Evolutionary conservation across 495 filamentous ascomycete species (phyloP), one percentile per base, ranked within the genome.

Genomic region (Penicillium nucicola): DNA sequence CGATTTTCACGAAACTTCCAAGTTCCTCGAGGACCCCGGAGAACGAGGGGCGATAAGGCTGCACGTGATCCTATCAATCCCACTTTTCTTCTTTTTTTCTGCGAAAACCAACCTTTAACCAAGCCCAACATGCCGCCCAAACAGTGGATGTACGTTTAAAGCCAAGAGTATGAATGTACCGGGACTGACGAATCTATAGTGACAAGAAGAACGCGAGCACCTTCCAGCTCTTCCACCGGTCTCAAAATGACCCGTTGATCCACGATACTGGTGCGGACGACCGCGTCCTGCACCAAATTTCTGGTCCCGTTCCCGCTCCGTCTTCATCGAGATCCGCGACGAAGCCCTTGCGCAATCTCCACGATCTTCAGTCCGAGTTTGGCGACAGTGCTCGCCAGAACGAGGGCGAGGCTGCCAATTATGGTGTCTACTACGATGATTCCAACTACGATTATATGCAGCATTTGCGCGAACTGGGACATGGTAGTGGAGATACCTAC

Each of bases 381-480:
- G 85, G 87, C 7, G 65, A 73, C 13, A 77, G 79, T 23, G 65
- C 66, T 49, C 85, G 92, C 58, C 77, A 80, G 37, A 97, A 99
- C 70, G 95, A 97, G 68, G 95, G 95, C 53, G 91, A 97, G 68
- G 95, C 95, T 4, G 93, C 95, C 52, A 88, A 89, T 68, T 81
- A 96, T 68, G 95, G 95, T 42, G 78, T 99, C 50, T 97, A 88
- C 79, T 87, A 75, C 60, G 84, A 87, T 51, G 93, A 98, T 68
- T 87, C 90, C 46, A 80, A 87, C 58, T 98, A 98, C 71, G 95
- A 98, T 61, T 98, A 98, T 72, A 97, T 98, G 93, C 93, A 99
- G 68, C 95, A 99, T 71, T 77, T 99, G 75, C 86, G 89, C n/a
- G 93, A 97, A 49, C 64, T 90, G 5, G 85, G 84, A 8, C 78